Percentiles rank a stretch among this genome's conserved stretches.
Evolutionary conservation across 2,329 filamentous ascomycete genomes (phyloP).

Genomic region (Neonectria sp.): DNA sequence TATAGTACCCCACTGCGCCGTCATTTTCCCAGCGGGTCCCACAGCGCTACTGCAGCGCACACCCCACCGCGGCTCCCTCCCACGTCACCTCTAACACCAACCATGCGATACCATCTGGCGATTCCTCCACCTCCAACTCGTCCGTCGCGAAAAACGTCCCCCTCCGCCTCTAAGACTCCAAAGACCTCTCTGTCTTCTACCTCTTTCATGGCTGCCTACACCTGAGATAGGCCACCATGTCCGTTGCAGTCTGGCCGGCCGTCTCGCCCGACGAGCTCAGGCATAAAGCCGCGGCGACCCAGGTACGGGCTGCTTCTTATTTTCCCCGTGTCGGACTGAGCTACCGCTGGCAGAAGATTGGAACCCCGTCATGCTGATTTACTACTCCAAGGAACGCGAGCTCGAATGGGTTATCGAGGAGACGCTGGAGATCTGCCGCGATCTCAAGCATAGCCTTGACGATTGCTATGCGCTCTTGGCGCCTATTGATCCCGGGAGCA

Average conservation of each 20-base stretch:
- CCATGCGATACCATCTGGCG: conserved; percentile 12
- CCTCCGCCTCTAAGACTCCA: conserved; percentile 16
- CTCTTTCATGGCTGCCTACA: conserved; percentile 44
- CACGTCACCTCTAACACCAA: conserved; percentile 38
- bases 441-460: conserved; percentile 78
- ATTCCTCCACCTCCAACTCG: conserved; percentile 43
- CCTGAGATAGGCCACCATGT: conserved; percentile 60
- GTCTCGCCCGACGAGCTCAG: conserved; percentile 66
- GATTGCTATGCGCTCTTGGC: conserved; percentile 92
- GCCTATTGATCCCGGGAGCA: conserved; percentile 87
- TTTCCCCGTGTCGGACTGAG: background rate
- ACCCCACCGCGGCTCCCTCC: conserved; percentile 28
- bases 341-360: background rate
- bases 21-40: conserved; percentile 13
- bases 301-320: conserved; percentile 57
- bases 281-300: conserved; percentile 63
- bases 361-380: conserved; percentile 46
- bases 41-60: conserved; percentile 31
- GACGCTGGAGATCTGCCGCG: conserved; percentile 63
- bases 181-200: background rate
- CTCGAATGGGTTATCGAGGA: conserved; percentile 69
- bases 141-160: conserved; percentile 22
- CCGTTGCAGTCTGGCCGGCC: conserved; percentile 72
- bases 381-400: conserved; percentile 62
- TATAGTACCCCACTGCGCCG: conserved; percentile 17